Conservation (phyloP, 1,284 basidiomycete species). For the Butyriboletus appendiculatus region DNA sequence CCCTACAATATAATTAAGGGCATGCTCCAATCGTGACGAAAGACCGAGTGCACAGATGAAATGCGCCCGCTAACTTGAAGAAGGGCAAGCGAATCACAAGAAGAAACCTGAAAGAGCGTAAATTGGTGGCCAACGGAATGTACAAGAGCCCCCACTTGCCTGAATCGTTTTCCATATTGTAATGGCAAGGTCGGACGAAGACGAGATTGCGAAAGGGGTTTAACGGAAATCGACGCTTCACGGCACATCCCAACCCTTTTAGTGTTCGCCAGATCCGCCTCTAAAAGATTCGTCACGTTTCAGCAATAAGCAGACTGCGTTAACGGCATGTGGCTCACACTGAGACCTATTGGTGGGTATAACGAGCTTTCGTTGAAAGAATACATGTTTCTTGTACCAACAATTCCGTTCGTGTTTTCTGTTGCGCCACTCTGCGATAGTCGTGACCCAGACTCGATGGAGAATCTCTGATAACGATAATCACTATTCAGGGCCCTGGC, state of each 20-base stretch:
- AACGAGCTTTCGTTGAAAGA: conserved; percentile 10
- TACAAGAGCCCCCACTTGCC: conserved; percentile 13
- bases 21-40: neutral
- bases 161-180: conserved; percentile 22
- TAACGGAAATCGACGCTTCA: conserved; percentile 17
- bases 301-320: neutral
- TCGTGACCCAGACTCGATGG: conserved; percentile 22
- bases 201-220: conserved; percentile 18
- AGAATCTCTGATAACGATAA: conserved; percentile 23
- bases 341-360: conserved; percentile 10
- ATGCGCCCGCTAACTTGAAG: neutral
- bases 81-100: conserved; percentile 1
- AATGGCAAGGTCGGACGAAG: conserved; percentile 23
- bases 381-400: neutral
- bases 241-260: conserved; percentile 12
- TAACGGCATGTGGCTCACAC: conserved; percentile 14
- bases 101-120: conserved; percentile 20
- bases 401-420: conserved; percentile 3
- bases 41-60: neutral
- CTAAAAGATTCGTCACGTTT: conserved; percentile 8
- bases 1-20: neutral
- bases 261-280: conserved; percentile 23
- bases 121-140: neutral
- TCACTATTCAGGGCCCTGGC: neutral
- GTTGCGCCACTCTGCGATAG: conserved; percentile 9